A percentile compares a stretch with the other conserved stretches of the same genome.
phyloP scores from a whole-genome alignment of 192 early-diverging fungal species.

The Entomortierella chlamydospora region DNA sequence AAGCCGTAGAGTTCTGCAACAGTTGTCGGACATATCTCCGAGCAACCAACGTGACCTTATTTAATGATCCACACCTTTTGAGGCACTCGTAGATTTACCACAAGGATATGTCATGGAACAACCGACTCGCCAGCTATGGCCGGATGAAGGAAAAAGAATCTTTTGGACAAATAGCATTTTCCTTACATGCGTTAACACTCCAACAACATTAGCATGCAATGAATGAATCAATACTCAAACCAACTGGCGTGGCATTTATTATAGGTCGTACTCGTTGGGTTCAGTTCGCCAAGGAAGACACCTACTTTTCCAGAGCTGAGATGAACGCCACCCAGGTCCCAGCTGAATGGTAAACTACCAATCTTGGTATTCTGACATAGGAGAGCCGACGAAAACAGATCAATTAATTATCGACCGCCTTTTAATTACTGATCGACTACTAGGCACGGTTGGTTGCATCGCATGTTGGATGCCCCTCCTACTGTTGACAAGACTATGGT shows the following conservation, averaged over 20 bases:
- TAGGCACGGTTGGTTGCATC: conserved; percentile 58
- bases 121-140: too few relatives aligned
- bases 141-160: too few relatives aligned
- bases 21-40: background rate
- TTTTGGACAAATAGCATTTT: too few relatives aligned
- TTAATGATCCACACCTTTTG: too few relatives aligned
- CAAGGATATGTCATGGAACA: too few relatives aligned
- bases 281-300: conserved; percentile 64
- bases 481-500: conserved; percentile 47
- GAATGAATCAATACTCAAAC: background rate
- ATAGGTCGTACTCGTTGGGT: conserved; percentile 84
- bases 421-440: too few relatives aligned
- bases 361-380: background rate
- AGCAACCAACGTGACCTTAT: too few relatives aligned
- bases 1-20: too few relatives aligned
- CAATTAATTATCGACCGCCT: too few relatives aligned
- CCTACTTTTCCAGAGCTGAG: conserved; percentile 50
- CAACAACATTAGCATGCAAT: background rate
- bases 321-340: conserved; percentile 76
- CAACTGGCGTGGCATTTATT: background rate
- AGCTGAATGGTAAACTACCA: conserved; percentile 70
- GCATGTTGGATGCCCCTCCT: conserved; percentile 55
- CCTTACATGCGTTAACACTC: too few relatives aligned
- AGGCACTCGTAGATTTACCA: too few relatives aligned
- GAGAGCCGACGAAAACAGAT: background rate